A percentile compares a stretch with the other conserved stretches of the same genome.
Evolutionary conservation across 768 basidiomycete genomes (phyloP).

Genomic region (Exsudoporus frostii): DNA sequence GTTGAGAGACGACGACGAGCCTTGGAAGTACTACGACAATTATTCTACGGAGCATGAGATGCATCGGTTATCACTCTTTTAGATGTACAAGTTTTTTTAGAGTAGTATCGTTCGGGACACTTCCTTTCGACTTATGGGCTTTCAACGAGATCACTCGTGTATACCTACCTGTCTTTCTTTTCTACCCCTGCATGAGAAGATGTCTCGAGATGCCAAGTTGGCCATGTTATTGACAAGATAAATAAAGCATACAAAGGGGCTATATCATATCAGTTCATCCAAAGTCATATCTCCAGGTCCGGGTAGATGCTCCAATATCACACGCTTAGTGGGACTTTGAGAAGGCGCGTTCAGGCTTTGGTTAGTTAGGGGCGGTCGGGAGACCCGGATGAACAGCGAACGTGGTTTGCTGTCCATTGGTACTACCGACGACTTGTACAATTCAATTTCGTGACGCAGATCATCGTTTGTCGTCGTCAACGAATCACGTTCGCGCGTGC

Average conservation of each 20-base stretch:
- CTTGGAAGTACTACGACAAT: constrained; percentile 29
- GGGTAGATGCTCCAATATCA: constrained; percentile 32
- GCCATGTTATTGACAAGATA: constrained; percentile 9
- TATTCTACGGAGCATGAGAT: constrained; percentile 14
- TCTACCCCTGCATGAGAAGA: background rate
- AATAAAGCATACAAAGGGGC: constrained; percentile 9
- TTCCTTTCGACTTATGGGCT: background rate
- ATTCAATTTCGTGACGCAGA: constrained; percentile 51
- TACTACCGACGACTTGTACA: constrained; percentile 59
- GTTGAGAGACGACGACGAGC: constrained; percentile 29
- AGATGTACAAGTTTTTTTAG: background rate
- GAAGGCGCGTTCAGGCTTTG: constrained; percentile 37
- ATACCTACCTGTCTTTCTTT: background rate
- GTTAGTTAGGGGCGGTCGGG: constrained; percentile 44
- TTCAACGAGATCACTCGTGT: background rate
- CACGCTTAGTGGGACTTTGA: constrained; percentile 15
- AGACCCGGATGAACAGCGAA: constrained; percentile 46
- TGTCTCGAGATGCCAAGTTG: background rate
- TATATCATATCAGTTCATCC: constrained; percentile 40
- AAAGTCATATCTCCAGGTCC: constrained; percentile 50
- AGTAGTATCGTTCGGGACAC: background rate
- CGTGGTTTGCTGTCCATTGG: constrained; percentile 50
- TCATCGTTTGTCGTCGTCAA: constrained; percentile 41
- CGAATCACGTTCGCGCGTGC: constrained; percentile 49
- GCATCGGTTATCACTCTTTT: constrained; percentile 7